Evolutionary conservation across 306 rosid genomes (phyloP).

Genomic region (Dicorynia guianensis): DNA sequence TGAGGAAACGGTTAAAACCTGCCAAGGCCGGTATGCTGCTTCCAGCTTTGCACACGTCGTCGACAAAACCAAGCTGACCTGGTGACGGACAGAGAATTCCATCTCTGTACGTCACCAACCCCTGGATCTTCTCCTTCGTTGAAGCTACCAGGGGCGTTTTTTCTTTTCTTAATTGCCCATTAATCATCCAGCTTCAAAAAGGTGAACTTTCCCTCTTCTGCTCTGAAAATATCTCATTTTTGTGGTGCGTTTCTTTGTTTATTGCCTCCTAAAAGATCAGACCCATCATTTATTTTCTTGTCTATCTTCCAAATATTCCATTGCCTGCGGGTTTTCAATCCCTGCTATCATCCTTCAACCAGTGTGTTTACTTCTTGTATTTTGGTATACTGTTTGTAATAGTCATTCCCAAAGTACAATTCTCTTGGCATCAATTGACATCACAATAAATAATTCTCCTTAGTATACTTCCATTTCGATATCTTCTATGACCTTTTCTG

Average conservation of each 20-base stretch:
- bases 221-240: slow-evolving; percentile 10
- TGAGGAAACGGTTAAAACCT: neutral
- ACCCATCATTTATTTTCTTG: neutral
- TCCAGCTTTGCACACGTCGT: slow-evolving; percentile 5
- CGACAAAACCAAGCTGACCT: slow-evolving; percentile 29
- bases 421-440: slow-evolving; percentile 14
- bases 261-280: neutral
- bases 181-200: slow-evolving; percentile 6
- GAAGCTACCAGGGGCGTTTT: neutral
- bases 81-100: neutral
- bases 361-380: neutral
- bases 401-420: neutral
- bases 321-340: neutral
- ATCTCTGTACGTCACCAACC: neutral
- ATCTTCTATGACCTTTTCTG: slow-evolving; percentile 5
- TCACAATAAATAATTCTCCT: slow-evolving; percentile 7
- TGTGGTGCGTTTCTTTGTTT: slow-evolving; percentile 25
- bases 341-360: slow-evolving; percentile 1
- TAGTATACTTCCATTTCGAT: slow-evolving; percentile 21
- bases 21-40: slow-evolving; percentile 8
- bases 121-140: neutral
- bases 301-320: neutral
- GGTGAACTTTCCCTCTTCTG: slow-evolving; percentile 6
- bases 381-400: neutral
- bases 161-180: neutral